Base-by-base conservation (phyloP, 306 rosid genomes). In the Quercus mongolica region DNA sequence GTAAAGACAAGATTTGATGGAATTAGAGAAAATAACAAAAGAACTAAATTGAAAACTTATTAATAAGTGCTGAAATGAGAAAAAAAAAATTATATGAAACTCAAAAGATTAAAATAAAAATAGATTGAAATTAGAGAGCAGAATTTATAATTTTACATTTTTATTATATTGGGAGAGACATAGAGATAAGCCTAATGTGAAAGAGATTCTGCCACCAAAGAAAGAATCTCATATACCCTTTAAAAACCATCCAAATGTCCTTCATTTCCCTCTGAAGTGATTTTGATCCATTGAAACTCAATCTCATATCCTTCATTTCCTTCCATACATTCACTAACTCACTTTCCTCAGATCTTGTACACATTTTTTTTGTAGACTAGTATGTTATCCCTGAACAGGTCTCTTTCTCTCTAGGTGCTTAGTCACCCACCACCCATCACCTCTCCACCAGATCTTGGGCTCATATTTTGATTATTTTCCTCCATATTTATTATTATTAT, bases 211-310 rank as follows among this genome's bases (percentile, higher is more conserved):
- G 90, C 92, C 90, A 88, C 33, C 83, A 74, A 78, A 35, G 33
- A 5, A 28, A 73, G 73, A 56, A 68, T 71, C 78, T 71, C 41
- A 19, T 17, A 31, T 71, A 54, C 58, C 58, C 17, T 55, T 44
- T 56, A 82, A 30, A 44, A 58, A 17, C 73, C 26, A 21, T 59
- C 33, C 18, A 59, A 59, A 59, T 49, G 35, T 65, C 51, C 51
- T 55, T 14, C 55, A 7, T 51, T 63, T 72, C 56, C 33, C 5
- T 5, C 10, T 19, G 52, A 56, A 59, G 52, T 30, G 64, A 83
- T 78, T 84, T 71, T 74, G 77, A 86, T 86, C 92, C 92, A 87
- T 67, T 80, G 89, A 90, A 96, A 82, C 87, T 88, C 89, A 84
- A 89, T 96, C 99, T 49, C 31, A 7, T 44, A 23, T 69, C 68